phyloP scores from a whole-genome alignment of 805 yeast genomes.

The Ogataea nakhonphanomensis region DNA sequence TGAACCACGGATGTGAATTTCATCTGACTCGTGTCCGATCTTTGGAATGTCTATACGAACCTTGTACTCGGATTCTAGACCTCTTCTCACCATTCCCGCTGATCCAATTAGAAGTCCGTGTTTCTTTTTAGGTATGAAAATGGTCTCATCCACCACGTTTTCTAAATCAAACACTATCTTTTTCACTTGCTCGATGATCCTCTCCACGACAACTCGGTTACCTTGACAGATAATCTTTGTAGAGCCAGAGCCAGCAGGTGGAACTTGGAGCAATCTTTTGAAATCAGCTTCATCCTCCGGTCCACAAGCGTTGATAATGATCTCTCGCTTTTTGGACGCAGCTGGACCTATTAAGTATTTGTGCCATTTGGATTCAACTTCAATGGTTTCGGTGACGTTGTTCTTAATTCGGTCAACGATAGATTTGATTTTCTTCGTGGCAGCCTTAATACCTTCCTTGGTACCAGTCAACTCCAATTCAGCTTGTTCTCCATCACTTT shows the following conservation, averaged over 20 bases:
- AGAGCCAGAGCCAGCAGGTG: conserved; percentile 61
- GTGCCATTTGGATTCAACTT: conserved; percentile 72
- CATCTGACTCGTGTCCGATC: conserved; percentile 46
- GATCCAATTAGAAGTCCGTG: conserved; percentile 80
- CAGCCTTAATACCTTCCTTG: conserved; percentile 68
- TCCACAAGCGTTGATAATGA: conserved; percentile 78
- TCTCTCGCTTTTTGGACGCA: conserved; percentile 70
- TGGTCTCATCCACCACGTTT: conserved; percentile 48
- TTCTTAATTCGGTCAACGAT: conserved; percentile 67
- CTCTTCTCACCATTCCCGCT: conserved; percentile 70
- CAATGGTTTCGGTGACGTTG: conserved; percentile 51
- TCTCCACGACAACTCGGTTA: conserved; percentile 66
- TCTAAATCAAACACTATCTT: conserved; percentile 63
- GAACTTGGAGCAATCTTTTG: conserved; percentile 61
- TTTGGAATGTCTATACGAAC: conserved; percentile 69
- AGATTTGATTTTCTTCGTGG: conserved; percentile 56
- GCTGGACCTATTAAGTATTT: conserved; percentile 74
- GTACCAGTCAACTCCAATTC: conserved; percentile 77
- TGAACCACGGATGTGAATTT: conserved; percentile 58
- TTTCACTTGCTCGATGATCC: conserved; percentile 59
- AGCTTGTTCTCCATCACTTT: conserved; percentile 46
- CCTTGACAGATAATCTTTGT: conserved; percentile 66
- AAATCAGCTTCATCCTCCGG: conserved; percentile 47
- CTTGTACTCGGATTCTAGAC: conserved; percentile 63
- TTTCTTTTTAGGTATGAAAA: conserved; percentile 65